Percentiles rank a stretch among this genome's conserved stretches.
These are phyloP conservation scores for Wallacemonas rigidus DNA, from an alignment of 208 protist species.

Conservation along the genomic window DNA sequence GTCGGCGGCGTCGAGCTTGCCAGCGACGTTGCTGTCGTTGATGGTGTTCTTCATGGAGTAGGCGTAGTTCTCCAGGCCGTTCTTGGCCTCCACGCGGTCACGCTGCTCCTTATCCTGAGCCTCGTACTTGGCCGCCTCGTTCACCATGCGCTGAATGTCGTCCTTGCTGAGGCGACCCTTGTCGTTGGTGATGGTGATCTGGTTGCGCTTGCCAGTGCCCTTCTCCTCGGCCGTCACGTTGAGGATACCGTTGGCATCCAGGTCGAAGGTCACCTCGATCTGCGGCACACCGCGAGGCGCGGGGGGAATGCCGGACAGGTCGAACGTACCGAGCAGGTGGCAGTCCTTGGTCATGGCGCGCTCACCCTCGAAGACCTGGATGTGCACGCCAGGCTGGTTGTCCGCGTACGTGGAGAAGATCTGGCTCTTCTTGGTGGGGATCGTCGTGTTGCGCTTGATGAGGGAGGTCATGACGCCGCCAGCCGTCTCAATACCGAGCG, in stretches of 20 bases:
- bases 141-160: too few relatives aligned
- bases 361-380: slow-evolving; percentile 99
- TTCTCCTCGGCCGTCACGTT: slow-evolving; percentile 97
- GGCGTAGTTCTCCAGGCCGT: too few relatives aligned
- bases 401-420: slow-evolving; percentile 98
- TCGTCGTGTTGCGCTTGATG: slow-evolving; percentile 89
- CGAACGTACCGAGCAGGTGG: slow-evolving; percentile 96
- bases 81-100: too few relatives aligned
- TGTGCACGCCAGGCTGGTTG: slow-evolving; percentile 98
- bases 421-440: slow-evolving; percentile 80
- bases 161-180: too few relatives aligned
- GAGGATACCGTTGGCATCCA: slow-evolving; percentile 98
- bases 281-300: slow-evolving; percentile 97
- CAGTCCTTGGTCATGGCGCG: slow-evolving; percentile 97
- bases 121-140: too few relatives aligned
- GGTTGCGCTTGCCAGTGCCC: background rate
- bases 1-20: too few relatives aligned
- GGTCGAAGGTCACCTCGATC: slow-evolving; percentile 97
- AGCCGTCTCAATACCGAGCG: slow-evolving; percentile 95
- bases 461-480: slow-evolving; percentile 93
- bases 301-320: slow-evolving; percentile 94
- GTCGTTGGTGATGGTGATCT: too few relatives aligned
- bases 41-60: too few relatives aligned
- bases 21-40: too few relatives aligned
- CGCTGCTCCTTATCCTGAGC: too few relatives aligned